phyloP scores from a whole-genome alignment of 805 yeast species.

The Wickerhamomyces chaumierensis region DNA sequence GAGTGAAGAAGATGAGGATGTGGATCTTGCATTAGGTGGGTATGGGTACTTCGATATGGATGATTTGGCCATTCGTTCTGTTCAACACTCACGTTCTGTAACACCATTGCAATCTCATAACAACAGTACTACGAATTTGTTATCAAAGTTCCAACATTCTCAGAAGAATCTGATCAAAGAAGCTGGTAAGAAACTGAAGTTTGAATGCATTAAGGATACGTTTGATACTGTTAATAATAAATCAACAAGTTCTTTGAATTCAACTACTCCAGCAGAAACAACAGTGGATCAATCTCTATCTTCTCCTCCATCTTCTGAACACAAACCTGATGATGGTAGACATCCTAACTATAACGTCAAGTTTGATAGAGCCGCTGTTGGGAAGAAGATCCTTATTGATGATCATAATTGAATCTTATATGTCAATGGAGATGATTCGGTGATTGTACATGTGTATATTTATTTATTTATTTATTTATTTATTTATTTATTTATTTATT shows the following conservation, averaged over 20 bases:
- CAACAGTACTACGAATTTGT: slow-evolving; percentile 8
- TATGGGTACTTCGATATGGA: slow-evolving; percentile 72
- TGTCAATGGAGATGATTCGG: too few species aligned
- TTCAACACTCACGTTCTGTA: slow-evolving; percentile 25
- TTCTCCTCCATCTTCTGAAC: too few species aligned
- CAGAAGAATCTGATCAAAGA: slow-evolving; percentile 9
- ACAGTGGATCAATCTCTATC: background rate
- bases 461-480: too few species aligned
- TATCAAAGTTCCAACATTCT: slow-evolving; percentile 9
- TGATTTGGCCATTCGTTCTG: slow-evolving; percentile 48
- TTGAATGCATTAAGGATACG: slow-evolving; percentile 7
- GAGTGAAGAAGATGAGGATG: slow-evolving; percentile 14
- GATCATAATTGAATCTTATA: slow-evolving; percentile 7
- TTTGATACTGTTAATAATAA: background rate
- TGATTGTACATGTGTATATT: too few species aligned
- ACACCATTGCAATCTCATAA: slow-evolving; percentile 13
- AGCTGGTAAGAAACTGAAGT: slow-evolving; percentile 12
- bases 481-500: too few species aligned
- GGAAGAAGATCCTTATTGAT: slow-evolving; percentile 22
- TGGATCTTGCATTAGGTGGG: slow-evolving; percentile 45
- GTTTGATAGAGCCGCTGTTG: slow-evolving; percentile 29
- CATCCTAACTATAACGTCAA: slow-evolving; percentile 23
- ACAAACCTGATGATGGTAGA: background rate
- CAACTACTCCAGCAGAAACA: background rate
- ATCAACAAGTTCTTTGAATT: background rate